Conservation (phyloP, 139 green algal species). For the Parachlorella kessleri region DNA sequence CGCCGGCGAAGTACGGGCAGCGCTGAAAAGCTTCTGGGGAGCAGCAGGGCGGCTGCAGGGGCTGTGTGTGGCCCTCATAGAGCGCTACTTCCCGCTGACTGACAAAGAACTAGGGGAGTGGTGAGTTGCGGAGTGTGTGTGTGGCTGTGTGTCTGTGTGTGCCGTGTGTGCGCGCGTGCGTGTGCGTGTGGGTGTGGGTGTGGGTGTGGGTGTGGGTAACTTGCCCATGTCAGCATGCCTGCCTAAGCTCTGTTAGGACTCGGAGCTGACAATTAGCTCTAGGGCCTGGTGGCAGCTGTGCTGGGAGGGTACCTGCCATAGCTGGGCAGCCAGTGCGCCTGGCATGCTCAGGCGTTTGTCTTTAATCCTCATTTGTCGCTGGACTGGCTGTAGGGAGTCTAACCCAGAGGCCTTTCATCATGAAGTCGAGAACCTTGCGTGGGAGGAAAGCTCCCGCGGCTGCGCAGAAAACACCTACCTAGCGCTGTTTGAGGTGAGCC, state of each 20-base stretch:
- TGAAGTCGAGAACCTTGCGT: constrained; percentile 51
- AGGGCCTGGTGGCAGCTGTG: no score
- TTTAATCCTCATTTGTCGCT: no score
- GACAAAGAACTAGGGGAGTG: constrained; percentile 77
- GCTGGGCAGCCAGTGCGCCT: no score
- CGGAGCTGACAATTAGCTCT: no score
- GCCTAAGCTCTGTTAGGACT: no score
- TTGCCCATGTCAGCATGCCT: no score
- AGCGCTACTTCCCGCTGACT: constrained; percentile 58
- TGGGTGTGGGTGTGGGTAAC: no score
- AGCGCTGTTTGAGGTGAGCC: constrained; percentile 61
- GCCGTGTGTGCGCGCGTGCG: no score
- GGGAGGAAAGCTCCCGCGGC: constrained; percentile 64
- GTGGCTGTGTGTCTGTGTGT: background rate
- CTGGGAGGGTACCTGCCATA: no score
- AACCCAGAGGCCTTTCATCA: constrained; percentile 78
- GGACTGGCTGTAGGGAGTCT: no score
- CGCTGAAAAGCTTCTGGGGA: constrained; percentile 47
- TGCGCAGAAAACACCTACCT: constrained; percentile 73
- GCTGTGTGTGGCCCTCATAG: constrained; percentile 44
- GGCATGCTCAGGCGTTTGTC: no score
- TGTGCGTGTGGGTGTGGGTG: no score
- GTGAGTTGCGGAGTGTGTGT: constrained; percentile 6
- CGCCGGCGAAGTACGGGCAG: constrained; percentile 29
- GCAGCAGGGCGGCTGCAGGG: constrained; percentile 25